Base-by-base conservation (phyloP, 441 rosid genomes). In the Erodium trifolium region DNA sequence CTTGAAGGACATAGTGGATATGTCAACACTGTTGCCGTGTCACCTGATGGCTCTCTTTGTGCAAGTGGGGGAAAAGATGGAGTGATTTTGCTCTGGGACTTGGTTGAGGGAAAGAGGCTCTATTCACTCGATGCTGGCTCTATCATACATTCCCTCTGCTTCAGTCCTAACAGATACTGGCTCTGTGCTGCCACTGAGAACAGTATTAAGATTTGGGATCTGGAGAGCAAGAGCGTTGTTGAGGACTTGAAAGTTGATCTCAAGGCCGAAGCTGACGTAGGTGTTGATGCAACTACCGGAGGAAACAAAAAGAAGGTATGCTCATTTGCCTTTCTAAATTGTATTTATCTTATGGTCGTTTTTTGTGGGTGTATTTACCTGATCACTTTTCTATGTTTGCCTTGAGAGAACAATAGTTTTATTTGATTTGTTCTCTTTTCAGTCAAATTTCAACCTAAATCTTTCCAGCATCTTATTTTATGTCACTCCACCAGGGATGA, bases 111-210 rank as follows among this genome's bases (percentile, higher is more conserved):
- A 0, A 93, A 91, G 88, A 88, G 79, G 80, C 91, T 93, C 6
- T 93, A 93, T 78, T 89, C 84, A 2, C 84, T 94, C 1, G 97
- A 89, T 35, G 96, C 97, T 0, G 87, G 89, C 12, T 71, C 93
- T 0, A 83, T 91, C 4, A 90, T 91, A 72, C 77, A 94, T 23
- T 85, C 97, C 0, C 80, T 94, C 11, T 91, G 97, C 77, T 94
- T 94, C 76, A 91, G 97, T 59, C 97, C 99, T 7, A 94, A 91
- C 69, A 89, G 97, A 89, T 94, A 94, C 73, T 94, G 96, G 99
- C 83, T 94, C 0, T 94, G 96, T 19, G 97, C 97, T 8, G 99
- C 96, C 0, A 94, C 97, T 0, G 97, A 91, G 73, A 74, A 81
- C 18, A 91, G 96, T 67, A 91, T 93, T 49, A 93, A 91, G 93